Conservation (phyloP, 208 protist genomes). For the Acanthamoeba divionensis region DNA sequence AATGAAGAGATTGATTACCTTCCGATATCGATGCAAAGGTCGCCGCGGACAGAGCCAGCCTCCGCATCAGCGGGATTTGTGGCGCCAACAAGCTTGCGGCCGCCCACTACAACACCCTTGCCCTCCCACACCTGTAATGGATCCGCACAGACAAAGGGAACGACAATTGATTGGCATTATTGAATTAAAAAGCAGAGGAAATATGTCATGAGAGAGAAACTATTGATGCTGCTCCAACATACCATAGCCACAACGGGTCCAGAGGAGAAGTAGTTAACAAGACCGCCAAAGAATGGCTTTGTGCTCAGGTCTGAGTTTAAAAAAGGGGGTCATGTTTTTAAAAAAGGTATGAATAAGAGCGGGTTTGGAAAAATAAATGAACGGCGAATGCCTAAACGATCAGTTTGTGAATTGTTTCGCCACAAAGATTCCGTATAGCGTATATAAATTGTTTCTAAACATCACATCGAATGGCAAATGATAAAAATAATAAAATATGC, state of each 20-base stretch:
- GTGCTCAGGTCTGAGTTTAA: slow-evolving; percentile 71
- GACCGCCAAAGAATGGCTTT: slow-evolving; percentile 91
- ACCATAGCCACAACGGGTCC: slow-evolving; percentile 96
- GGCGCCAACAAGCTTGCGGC: slow-evolving; percentile 91
- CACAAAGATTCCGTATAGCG: too few relatives aligned
- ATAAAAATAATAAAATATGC: too few relatives aligned
- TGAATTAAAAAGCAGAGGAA: too few relatives aligned
- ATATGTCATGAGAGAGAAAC: not conserved
- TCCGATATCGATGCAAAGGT: slow-evolving; percentile 92
- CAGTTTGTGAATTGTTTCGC: too few relatives aligned
- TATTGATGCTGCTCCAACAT: not conserved
- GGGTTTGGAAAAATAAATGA: too few relatives aligned
- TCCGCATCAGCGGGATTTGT: slow-evolving; percentile 91
- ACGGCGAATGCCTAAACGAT: too few relatives aligned
- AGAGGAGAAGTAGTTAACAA: slow-evolving; percentile 93
- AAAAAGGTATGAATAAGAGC: too few relatives aligned
- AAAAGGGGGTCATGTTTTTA: too few relatives aligned
- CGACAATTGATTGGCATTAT: slow-evolving; percentile 5
- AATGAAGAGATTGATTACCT: slow-evolving; percentile 50
- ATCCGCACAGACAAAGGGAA: not conserved
- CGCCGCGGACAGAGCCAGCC: slow-evolving; percentile 95
- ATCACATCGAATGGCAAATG: too few relatives aligned
- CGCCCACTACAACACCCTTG: slow-evolving; percentile 90
- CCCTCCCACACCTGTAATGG: slow-evolving; percentile 89
- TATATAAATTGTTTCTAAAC: too few relatives aligned